These are phyloP conservation scores for Pyrenophora tritici-repentis DNA, from an alignment of 2,329 filamentous ascomycete genomes.

Conservation along the genomic window DNA sequence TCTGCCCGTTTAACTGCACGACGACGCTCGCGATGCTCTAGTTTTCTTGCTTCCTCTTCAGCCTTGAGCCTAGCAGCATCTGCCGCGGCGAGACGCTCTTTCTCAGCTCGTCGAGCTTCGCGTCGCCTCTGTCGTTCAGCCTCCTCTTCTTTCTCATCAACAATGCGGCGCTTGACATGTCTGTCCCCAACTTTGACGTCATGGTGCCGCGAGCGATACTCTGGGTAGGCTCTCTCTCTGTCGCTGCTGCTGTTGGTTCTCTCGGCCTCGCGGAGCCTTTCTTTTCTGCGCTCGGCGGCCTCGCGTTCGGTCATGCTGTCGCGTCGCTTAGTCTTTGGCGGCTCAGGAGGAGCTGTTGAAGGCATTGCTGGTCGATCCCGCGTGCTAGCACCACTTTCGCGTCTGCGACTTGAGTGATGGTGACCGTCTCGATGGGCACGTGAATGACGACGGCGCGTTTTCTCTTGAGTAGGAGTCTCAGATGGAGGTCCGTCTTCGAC, in stretches of 20 bases:
- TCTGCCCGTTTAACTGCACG: slow-evolving; percentile 32
- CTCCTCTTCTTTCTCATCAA: slow-evolving; percentile 35
- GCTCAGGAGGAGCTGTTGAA: slow-evolving; percentile 19
- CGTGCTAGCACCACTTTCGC: slow-evolving; percentile 39
- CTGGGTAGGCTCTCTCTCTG: slow-evolving; percentile 34
- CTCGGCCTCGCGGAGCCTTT: slow-evolving; percentile 26
- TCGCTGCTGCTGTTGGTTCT: slow-evolving; percentile 32
- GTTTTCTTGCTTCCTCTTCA: slow-evolving; percentile 31
- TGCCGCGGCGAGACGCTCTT: slow-evolving; percentile 31
- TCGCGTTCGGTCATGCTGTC: slow-evolving; percentile 44
- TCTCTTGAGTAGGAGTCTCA: slow-evolving; percentile 31
- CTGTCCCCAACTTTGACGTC: slow-evolving; percentile 36
- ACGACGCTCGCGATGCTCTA: slow-evolving; percentile 37
- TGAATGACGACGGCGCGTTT: slow-evolving; percentile 37
- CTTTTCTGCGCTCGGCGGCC: slow-evolving; percentile 21
- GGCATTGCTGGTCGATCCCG: slow-evolving; percentile 33
- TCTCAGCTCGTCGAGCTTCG: slow-evolving; percentile 36
- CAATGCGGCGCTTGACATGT: slow-evolving; percentile 33
- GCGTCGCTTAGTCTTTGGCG: slow-evolving; percentile 33
- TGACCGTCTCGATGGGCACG: slow-evolving; percentile 35
- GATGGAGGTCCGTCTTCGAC: slow-evolving; percentile 28
- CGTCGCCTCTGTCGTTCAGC: slow-evolving; percentile 34
- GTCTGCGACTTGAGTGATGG: slow-evolving; percentile 34
- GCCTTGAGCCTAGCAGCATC: slow-evolving; percentile 29
- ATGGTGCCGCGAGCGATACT: slow-evolving; percentile 34